phyloP scores from a whole-genome alignment of 805 yeast genomes.

The Candida vaughaniae region DNA sequence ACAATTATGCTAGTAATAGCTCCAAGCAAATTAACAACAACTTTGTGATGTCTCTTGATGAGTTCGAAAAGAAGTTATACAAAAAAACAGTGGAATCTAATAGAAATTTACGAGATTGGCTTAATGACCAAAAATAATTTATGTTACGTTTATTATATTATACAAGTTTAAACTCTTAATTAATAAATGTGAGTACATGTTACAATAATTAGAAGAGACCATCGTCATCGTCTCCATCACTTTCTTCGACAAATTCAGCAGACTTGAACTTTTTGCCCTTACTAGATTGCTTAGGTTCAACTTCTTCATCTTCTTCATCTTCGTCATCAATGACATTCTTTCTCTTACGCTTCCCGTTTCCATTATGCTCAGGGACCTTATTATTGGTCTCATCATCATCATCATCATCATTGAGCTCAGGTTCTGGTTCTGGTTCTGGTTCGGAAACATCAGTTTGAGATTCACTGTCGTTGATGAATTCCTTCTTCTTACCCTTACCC shows the following conservation, averaged over 20 bases:
- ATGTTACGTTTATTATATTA: conserved; percentile 7
- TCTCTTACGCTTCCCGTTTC: conserved; percentile 16
- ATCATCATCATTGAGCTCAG: conserved; percentile 22
- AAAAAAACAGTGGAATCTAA: conserved; percentile 51
- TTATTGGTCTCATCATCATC: conserved; percentile 34
- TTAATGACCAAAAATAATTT: conserved; percentile 11
- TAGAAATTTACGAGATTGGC: conserved; percentile 38
- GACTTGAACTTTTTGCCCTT: conserved; percentile 26
- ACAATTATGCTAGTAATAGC: conserved; percentile 63
- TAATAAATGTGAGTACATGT: neutral
- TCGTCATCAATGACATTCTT: conserved; percentile 18
- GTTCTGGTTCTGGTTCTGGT: conserved; percentile 12
- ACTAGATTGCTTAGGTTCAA: conserved; percentile 28
- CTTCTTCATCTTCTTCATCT: conserved; percentile 27
- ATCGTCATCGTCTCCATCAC: conserved; percentile 35
- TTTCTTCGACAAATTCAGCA: conserved; percentile 40
- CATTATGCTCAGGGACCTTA: conserved; percentile 10
- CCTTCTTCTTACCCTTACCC: conserved; percentile 25
- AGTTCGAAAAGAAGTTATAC: conserved; percentile 65
- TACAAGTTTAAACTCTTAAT: neutral
- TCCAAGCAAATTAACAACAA: conserved; percentile 46
- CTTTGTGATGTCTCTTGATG: conserved; percentile 70
- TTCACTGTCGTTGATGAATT: conserved; percentile 30
- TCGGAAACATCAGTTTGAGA: conserved; percentile 18
- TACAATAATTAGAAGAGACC: conserved; percentile 2